These are phyloP conservation scores for Hypoxylon rubiginosum DNA, from an alignment of 2,329 filamentous ascomycete species.

Conservation along the genomic window DNA sequence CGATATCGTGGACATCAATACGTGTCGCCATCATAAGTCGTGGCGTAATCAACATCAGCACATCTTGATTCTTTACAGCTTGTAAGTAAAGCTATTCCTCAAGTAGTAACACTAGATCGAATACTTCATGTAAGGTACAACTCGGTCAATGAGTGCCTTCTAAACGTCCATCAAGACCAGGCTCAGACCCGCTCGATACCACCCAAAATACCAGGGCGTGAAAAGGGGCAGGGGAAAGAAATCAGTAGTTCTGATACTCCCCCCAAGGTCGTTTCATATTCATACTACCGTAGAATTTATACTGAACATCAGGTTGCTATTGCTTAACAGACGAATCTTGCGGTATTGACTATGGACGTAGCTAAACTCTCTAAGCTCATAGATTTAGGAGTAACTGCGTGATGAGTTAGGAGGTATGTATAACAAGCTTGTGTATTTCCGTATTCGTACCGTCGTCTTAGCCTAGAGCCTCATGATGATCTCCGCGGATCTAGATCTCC, in stretches of 20 bases:
- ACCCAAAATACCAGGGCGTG: not conserved
- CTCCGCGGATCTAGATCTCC: conserved; percentile 26
- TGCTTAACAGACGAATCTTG: no score
- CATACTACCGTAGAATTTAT: no score
- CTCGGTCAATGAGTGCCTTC: not conserved
- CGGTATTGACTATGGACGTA: no score
- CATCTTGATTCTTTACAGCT: not conserved
- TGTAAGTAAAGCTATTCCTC: not conserved
- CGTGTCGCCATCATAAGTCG: not conserved
- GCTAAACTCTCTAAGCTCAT: no score
- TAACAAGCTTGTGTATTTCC: not conserved
- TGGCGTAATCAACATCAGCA: not conserved
- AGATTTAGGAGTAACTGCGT: no score
- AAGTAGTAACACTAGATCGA: not conserved
- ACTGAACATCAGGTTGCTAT: no score
- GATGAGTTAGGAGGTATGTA: not conserved
- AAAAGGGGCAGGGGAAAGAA: not conserved
- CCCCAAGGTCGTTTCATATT: no score
- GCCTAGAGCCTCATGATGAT: conserved; percentile 29
- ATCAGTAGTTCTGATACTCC: no score
- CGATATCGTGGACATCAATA: not conserved
- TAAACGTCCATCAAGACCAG: not conserved
- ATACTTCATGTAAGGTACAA: not conserved
- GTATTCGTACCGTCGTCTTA: not conserved
- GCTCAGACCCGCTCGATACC: not conserved